Evolutionary conservation across 139 green algal species (phyloP), one percentile per base, ranked within the genome.

Genomic region (Raphidocelis subcapitata): DNA sequence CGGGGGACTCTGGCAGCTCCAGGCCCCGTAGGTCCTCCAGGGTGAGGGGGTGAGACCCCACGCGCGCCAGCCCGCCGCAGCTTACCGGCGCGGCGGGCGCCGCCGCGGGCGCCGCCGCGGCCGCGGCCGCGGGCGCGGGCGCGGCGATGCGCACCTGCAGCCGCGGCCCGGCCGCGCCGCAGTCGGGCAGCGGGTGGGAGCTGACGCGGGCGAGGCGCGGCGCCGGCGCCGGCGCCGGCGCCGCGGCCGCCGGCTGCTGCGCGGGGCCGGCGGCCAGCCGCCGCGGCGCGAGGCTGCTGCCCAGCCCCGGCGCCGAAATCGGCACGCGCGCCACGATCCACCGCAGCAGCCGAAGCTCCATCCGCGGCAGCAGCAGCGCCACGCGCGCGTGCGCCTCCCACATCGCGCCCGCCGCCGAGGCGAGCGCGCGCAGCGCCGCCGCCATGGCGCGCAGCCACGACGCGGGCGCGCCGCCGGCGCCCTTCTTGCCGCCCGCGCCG

Each of bases 331-430:
- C 33, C 33, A 64, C 21, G 2, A 70, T 10, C 70, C 70, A 77
- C 3, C 51, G 61, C 61, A 77, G 49, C 60, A 77, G 61, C 46
- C 36, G 54, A 60, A 61, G 69, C 32, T 77, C 70, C 21, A 77
- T 31, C 23, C 24, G 49, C 3, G 70, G 70, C 29, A 77, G n/a
- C 61, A 70, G n/a, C 61, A 54, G 20, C 14, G 70, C 70, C 2
- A 77, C 24, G 24, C 49, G 44, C 23, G 61, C 51, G 3, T 70
- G 61, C 2, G 47, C 55, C 8, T 24, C 44, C 61, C 60, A 77
- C 44, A 77, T 44, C 47, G 51, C 57, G 1, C 59, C 44, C 20
- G 60, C 67, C 49, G 69, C 61, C 35, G 60, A 44, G 10, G 70
- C 61, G 32, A 77, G 61, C 70, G 51, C 24, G 44, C 52, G 47